Conservation (phyloP, 192 early-diverging fungal species). For the Backusella luteola region DNA sequence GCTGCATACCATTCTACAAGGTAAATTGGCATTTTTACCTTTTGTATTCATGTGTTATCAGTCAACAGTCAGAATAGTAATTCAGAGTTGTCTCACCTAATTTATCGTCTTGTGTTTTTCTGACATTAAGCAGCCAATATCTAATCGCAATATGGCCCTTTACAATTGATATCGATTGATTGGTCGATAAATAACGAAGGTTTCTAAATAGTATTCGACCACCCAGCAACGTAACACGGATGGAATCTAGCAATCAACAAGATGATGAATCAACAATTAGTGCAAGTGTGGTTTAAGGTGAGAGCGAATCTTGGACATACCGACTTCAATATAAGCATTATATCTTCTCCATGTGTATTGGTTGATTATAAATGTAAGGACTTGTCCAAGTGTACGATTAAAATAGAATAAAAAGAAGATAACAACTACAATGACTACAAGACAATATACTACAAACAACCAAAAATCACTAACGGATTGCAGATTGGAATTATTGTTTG, state of each 20-base stretch:
- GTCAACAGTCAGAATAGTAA: not conserved
- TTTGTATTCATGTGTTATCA: not conserved
- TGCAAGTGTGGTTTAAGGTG: conserved; percentile 2
- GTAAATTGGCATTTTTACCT: conserved; percentile 19
- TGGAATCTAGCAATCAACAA: conserved; percentile 51
- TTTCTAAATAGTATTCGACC: conserved; percentile 79
- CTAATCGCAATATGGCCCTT: conserved; percentile 72
- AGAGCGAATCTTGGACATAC: conserved; percentile 35
- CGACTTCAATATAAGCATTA: conserved; percentile 68
- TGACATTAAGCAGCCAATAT: conserved; percentile 69
- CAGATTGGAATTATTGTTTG: not conserved
- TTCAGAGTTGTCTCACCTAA: conserved; percentile 16
- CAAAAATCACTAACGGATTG: conserved; percentile 44
- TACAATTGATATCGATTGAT: conserved; percentile 66
- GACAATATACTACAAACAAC: conserved; percentile 66
- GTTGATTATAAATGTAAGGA: conserved; percentile 60
- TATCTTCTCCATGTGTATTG: conserved; percentile 68
- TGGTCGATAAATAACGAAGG: conserved; percentile 66
- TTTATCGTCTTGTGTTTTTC: conserved; percentile 32
- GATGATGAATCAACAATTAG: not conserved
- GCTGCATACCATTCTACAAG: conserved; percentile 63
- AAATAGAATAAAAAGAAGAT: conserved; percentile 77
- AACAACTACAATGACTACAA: conserved; percentile 61
- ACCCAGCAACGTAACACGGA: conserved; percentile 66
- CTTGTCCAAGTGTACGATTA: conserved; percentile 58